Percentiles rank a stretch among this genome's conserved stretches.
These are phyloP conservation scores for Dactylonectria macrodidyma DNA, from an alignment of 2,329 filamentous ascomycete species.

Conservation along the genomic window DNA sequence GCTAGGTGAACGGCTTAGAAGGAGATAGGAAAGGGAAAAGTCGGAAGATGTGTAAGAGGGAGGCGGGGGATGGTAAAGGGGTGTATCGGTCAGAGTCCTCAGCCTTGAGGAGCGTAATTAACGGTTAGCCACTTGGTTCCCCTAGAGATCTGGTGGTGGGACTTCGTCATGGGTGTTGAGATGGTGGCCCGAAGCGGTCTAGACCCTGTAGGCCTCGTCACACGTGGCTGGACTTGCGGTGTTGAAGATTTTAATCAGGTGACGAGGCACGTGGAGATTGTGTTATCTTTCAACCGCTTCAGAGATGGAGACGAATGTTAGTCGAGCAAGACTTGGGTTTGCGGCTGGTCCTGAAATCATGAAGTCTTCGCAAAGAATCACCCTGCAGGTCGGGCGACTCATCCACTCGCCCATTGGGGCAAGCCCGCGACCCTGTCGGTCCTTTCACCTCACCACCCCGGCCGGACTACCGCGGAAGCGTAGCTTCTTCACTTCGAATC, in stretches of 20 bases:
- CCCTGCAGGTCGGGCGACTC: constrained; percentile 49
- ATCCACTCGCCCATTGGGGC: constrained; percentile 49
- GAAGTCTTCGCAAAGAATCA: constrained; percentile 53
- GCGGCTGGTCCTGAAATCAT: constrained; percentile 39
- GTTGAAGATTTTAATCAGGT: constrained; percentile 23
- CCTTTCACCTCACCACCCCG: constrained; percentile 64
- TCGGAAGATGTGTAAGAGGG: not conserved
- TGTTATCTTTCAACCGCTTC: not conserved
- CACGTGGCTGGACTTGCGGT: constrained; percentile 28
- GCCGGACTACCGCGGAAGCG: constrained; percentile 67
- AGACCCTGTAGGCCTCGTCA: constrained; percentile 33
- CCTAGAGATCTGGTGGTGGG: constrained; percentile 48
- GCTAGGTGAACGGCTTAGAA: constrained; percentile 12
- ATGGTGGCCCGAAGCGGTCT: constrained; percentile 45
- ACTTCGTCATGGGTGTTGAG: constrained; percentile 50
- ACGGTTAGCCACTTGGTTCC: constrained; percentile 46
- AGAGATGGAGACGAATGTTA: constrained; percentile 5
- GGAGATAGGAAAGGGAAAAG: constrained; percentile 18
- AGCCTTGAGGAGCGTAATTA: constrained; percentile 49
- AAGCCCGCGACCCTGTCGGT: constrained; percentile 50
- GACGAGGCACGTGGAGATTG: constrained; percentile 34
- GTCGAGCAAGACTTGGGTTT: no score
- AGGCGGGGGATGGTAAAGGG: constrained; percentile 34
- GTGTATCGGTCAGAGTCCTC: constrained; percentile 36
- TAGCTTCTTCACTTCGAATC: constrained; percentile 77